These are phyloP conservation scores for Fusarium sacchari DNA, from an alignment of 2,329 filamentous ascomycete genomes.

Conservation along the genomic window DNA sequence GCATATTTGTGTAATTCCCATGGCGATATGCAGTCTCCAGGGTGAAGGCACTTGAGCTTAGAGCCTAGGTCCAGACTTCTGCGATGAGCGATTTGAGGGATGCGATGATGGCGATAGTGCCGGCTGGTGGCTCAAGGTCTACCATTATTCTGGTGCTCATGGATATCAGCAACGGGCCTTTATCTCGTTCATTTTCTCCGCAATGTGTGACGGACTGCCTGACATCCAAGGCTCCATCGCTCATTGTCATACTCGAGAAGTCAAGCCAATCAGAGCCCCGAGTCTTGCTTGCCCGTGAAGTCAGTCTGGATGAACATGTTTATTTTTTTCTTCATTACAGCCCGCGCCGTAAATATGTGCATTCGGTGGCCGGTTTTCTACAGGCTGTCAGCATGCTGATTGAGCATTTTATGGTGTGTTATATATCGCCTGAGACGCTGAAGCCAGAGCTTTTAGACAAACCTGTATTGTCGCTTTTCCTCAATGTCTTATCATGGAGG, in stretches of 20 bases:
- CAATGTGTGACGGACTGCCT: background rate
- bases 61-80: background rate
- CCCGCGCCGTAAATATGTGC: too few relatives aligned
- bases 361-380: too few relatives aligned
- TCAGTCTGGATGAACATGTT: too few relatives aligned
- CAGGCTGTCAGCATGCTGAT: too few relatives aligned
- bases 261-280: background rate
- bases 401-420: too few relatives aligned
- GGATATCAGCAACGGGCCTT: background rate
- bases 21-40: background rate
- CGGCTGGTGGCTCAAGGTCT: background rate
- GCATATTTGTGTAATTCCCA: background rate
- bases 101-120: background rate
- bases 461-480: too few relatives aligned
- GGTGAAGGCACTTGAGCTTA: accelerated
- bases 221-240: background rate
- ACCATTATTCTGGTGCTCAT: accelerated
- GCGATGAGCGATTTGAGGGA: background rate
- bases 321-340: too few relatives aligned
- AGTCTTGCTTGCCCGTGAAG: background rate
- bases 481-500: too few relatives aligned
- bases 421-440: too few relatives aligned
- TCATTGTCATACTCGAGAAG: background rate
- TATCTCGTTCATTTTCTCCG: background rate
- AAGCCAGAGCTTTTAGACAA: too few relatives aligned